A percentile compares a stretch with the other conserved stretches of the same genome.
Conservation (phyloP, 2,329 filamentous ascomycete species). For the Alternaria longipes region DNA sequence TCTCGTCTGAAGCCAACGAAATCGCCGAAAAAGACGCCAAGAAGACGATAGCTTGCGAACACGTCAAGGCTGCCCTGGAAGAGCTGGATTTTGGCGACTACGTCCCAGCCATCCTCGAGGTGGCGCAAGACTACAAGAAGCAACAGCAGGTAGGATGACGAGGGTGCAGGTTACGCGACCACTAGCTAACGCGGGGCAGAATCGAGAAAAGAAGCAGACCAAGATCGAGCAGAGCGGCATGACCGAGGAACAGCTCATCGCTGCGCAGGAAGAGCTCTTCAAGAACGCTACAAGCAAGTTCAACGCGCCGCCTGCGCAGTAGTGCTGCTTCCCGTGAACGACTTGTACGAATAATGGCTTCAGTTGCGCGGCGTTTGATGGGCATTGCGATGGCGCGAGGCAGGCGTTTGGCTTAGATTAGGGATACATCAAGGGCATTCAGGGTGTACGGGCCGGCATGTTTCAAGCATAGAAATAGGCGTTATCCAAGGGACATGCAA, state of each 20-base stretch:
- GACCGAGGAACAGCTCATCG: conserved; percentile 86
- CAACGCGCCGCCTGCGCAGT: conserved; percentile 58
- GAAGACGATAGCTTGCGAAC: conserved; percentile 98
- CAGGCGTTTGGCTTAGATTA: conserved; percentile 38
- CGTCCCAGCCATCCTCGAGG: conserved; percentile 84
- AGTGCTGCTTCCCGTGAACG: conserved; percentile 25
- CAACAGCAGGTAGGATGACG: conserved; percentile 76
- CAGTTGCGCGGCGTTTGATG: conserved; percentile 36
- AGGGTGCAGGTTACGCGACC: background rate
- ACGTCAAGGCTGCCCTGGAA: conserved; percentile 93
- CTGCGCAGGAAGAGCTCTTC: conserved; percentile 92
- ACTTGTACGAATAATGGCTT: conserved; percentile 23
- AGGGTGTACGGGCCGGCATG: conserved; percentile 11
- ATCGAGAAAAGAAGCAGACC: conserved; percentile 94
- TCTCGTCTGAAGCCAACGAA: conserved; percentile 98
- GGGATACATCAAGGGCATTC: conserved; percentile 23
- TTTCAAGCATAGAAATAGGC: conserved; percentile 17
- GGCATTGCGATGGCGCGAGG: conserved; percentile 21
- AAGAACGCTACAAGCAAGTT: conserved; percentile 79
- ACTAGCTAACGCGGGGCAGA: conserved; percentile 61
- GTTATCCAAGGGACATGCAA: conserved; percentile 4
- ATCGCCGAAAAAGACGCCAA: conserved; percentile 99
- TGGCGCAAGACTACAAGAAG: conserved; percentile 91
- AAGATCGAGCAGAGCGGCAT: conserved; percentile 96
- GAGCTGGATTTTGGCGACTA: conserved; percentile 94